phyloP scores from a whole-genome alignment of 2,329 filamentous ascomycete genomes.

The Simplicillium sp. region DNA sequence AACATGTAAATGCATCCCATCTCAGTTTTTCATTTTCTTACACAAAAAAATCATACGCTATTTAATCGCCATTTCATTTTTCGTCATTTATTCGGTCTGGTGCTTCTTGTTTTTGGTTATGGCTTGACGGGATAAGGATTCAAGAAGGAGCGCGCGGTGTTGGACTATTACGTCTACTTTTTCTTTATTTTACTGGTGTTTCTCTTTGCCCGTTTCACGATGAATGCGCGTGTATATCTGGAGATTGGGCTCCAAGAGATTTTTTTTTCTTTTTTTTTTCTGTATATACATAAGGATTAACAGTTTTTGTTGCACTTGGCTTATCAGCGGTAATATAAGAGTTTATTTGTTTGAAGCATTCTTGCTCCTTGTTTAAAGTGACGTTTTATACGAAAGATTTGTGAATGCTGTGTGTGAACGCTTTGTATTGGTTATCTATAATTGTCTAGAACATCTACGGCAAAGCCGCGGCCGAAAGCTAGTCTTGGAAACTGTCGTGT shows the following conservation, averaged over 20 bases:
- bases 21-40: too few relatives aligned
- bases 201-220: slow-evolving; percentile 3
- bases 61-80: background rate
- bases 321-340: background rate
- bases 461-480: too few relatives aligned
- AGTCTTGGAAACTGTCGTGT: too few relatives aligned
- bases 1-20: slow-evolving; percentile 58
- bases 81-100: too few relatives aligned
- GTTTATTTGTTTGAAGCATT: slow-evolving; percentile 1
- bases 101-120: too few relatives aligned
- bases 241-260: slow-evolving; percentile 9
- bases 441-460: too few relatives aligned
- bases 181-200: background rate
- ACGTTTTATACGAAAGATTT: too few relatives aligned
- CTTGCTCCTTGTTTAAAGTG: too few relatives aligned
- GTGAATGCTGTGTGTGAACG: too few relatives aligned
- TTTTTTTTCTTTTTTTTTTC: slow-evolving; percentile 11
- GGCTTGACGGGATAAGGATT: too few relatives aligned
- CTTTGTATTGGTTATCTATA: too few relatives aligned
- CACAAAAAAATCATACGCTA: background rate
- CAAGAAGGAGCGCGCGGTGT: too few relatives aligned
- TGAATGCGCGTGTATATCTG: slow-evolving; percentile 6
- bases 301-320: background rate
- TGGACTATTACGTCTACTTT: background rate
- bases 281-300: slow-evolving; percentile 1